Percentiles rank a stretch among this genome's conserved stretches.
phyloP scores from a whole-genome alignment of 176 grass and related monocot genomes.

The Rhynchospora breviuscula region DNA sequence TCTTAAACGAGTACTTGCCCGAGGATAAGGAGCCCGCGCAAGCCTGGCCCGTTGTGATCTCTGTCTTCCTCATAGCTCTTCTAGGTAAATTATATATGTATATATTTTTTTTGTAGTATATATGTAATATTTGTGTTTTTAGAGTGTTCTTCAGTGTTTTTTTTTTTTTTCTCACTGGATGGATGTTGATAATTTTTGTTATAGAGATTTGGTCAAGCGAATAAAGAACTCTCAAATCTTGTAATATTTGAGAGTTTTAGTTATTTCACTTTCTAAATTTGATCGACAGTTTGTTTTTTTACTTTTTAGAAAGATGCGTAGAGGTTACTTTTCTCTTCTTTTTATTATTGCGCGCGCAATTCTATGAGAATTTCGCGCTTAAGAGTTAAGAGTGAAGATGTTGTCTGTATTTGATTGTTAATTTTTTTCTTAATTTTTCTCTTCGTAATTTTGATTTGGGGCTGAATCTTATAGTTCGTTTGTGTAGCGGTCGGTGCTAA shows the following conservation, averaged over 20 bases:
- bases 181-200: background rate
- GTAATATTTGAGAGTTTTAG: background rate
- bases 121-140: background rate
- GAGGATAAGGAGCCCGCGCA: slow-evolving; percentile 88
- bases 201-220: background rate
- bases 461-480: background rate
- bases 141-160: background rate
- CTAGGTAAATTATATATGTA: slow-evolving; percentile 37
- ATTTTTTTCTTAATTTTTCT: background rate
- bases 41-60: slow-evolving; percentile 68
- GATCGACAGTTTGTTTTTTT: background rate
- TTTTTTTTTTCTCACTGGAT: background rate
- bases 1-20: slow-evolving; percentile 96
- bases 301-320: background rate
- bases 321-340: background rate
- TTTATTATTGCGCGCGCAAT: background rate
- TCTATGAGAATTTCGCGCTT: background rate
- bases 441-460: background rate
- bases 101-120: background rate
- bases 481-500: background rate
- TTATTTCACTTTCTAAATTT: background rate
- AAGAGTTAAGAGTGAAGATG: background rate
- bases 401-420: background rate
- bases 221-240: background rate
- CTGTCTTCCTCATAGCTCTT: slow-evolving; percentile 67